Base-by-base conservation (phyloP, 495 filamentous ascomycete genomes). In the Pseudomonodictys pantanalensis region DNA sequence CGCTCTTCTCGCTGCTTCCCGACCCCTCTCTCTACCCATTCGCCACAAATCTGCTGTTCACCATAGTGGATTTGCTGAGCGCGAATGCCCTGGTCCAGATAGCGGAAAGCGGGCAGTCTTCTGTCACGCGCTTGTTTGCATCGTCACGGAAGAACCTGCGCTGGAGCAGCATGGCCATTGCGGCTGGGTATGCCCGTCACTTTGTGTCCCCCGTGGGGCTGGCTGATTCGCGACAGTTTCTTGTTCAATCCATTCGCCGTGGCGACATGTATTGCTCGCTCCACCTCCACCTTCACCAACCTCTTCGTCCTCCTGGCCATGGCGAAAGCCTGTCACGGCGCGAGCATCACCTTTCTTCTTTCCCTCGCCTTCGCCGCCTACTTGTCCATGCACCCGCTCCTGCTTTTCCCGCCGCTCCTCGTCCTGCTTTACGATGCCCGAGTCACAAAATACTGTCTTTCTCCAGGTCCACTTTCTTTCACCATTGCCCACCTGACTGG, bases 191-290 rank as follows among this genome's bases (percentile, higher is more conserved):
- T 61, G 72, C 50, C 30, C 17, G 22, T 15, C 28, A 42, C 26
- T 17, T 20, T 18, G 20, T 22, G 46, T 30, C 11, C 30, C n/a
- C 33, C 38, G 22, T n/a, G n/a, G 43, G 50, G 33, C 6, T 33
- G 50, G 57, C 73, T 38, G 72, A 64, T 23, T 23, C 23, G 15
- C 2, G 11, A 10, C 50, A 92, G 89, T 69, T 95, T 90, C 66
- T 80, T 98, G 9, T 92, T 98, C 74, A 97, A 95, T 73, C 93
- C 93, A 1, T 95, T 96, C 70, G 96, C 92, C 1, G 84, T 97
- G 61, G 86, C 90, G 47, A 92, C 91, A 22, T 97, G 92, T 72
- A 79, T 98, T 53, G 93, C 86, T n/a, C 86, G 93, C 4, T 86
- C 93, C 6, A 97, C 92, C 0, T 90, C 83, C 60, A 87, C 95